phyloP scores from a whole-genome alignment of 257 asterid genomes.

The Plectranthus barbatus region DNA sequence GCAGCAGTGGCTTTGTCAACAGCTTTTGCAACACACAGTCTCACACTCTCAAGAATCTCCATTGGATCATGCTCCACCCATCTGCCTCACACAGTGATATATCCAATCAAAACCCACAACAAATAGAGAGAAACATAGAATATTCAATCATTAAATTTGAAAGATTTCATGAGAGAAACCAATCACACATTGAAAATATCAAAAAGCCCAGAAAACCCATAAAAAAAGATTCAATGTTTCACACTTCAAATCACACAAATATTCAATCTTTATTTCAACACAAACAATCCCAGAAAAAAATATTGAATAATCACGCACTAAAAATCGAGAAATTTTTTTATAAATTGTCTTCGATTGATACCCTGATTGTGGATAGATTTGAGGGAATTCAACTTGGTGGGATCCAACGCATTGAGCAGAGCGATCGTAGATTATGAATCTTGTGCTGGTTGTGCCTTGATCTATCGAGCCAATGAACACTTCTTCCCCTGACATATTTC shows the following conservation, averaged over 20 bases:
- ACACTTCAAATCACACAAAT: background rate
- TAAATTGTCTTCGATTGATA: slow-evolving; percentile 6
- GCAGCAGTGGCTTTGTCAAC: slow-evolving; percentile 88
- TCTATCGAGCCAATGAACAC: slow-evolving; percentile 77
- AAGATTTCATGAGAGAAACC: background rate
- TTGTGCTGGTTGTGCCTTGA: slow-evolving; percentile 95
- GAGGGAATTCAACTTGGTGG: slow-evolving; percentile 88
- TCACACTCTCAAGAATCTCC: slow-evolving; percentile 86
- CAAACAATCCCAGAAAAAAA: background rate
- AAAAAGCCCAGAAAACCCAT: background rate
- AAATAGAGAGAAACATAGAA: background rate
- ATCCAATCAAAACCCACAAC: background rate
- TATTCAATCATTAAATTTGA: slow-evolving; percentile 2
- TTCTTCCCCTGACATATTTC: slow-evolving; percentile 24
- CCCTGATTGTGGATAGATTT: slow-evolving; percentile 88
- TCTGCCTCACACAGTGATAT: slow-evolving; percentile 23
- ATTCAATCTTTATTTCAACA: background rate
- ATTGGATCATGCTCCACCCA: slow-evolving; percentile 98
- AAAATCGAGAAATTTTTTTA: background rate
- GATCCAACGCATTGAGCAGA: slow-evolving; percentile 60
- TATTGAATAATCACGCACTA: background rate
- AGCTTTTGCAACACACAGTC: slow-evolving; percentile 69
- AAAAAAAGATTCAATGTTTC: background rate
- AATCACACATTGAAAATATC: background rate
- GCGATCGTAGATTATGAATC: slow-evolving; percentile 82